Percentiles rank a stretch among this genome's conserved stretches.
Conservation (phyloP, 1,284 basidiomycete genomes). For the Entoloma clypeatum region DNA sequence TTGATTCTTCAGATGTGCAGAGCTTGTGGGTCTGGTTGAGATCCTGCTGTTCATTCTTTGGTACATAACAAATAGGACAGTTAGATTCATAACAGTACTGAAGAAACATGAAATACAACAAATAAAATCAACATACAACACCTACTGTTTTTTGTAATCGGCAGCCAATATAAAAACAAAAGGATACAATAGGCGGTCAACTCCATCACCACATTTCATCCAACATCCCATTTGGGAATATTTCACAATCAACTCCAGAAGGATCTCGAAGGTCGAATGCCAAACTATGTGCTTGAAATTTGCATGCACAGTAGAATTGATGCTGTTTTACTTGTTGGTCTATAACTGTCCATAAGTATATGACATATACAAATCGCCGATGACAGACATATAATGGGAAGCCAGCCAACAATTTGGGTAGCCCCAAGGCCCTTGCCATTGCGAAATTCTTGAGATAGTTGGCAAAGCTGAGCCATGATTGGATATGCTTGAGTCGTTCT, state of each 20-base stretch:
- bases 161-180: slow-evolving; percentile 28
- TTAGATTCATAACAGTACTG: slow-evolving; percentile 14
- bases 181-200: slow-evolving; percentile 21
- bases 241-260: not conserved
- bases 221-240: not conserved
- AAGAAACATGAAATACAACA: not conserved
- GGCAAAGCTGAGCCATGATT: slow-evolving; percentile 29
- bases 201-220: slow-evolving; percentile 16
- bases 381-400: slow-evolving; percentile 30
- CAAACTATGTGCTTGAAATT: slow-evolving; percentile 30
- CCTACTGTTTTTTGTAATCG: slow-evolving; percentile 30
- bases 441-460: slow-evolving; percentile 29
- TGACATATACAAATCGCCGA: not conserved
- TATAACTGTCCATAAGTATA: slow-evolving; percentile 2
- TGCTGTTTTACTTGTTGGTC: too few species aligned
- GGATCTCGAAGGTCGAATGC: slow-evolving; percentile 16
- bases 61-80: slow-evolving; percentile 18
- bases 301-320: slow-evolving; percentile 20
- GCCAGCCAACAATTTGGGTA: slow-evolving; percentile 33
- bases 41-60: slow-evolving; percentile 9
- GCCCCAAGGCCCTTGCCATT: slow-evolving; percentile 32
- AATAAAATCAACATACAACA: slow-evolving; percentile 3
- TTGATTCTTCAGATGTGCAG: slow-evolving; percentile 4
- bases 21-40: not conserved
- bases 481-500: slow-evolving; percentile 35